Evolutionary conservation across 1,284 basidiomycete species (phyloP), one percentile per base, ranked within the genome.

Genomic region (Anthracocystis panici-leucophaei): DNA sequence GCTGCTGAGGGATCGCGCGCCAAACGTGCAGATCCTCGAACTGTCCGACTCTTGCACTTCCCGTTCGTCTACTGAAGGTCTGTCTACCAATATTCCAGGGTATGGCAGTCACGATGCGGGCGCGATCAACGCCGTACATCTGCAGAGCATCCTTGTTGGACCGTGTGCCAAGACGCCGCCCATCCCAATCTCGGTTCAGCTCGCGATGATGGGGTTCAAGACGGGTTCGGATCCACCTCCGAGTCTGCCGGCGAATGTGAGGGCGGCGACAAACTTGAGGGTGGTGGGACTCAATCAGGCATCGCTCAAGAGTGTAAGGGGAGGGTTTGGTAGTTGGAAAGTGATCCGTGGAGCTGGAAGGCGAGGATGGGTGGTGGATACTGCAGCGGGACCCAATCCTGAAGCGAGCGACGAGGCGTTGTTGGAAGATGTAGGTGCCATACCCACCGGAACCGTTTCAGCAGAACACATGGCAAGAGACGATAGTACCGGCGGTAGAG

Each of bases 341-440:
- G 92, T 93, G 65, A 89, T 98, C 41, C 89, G 90, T 76, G 95
- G 93, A 80, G 95, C 97, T 82, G 96, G 96, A 3, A 91, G 94
- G 0, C 87, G 96, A 45, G 95, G 94, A 2, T 99, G 96, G 95
- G 97, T 95, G 80, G 93, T 96, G 60, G 93, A 97, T 84, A 89
- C 91, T 0, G 92, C 92, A 16, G 91, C 91, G 55, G 93, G 92
- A 2, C 96, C 94, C 91, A 87, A 92, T 46, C 82, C 80, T 2
- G 75, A 84, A 16, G 80, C 77, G 40, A 70, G 68, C 35, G 77
- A 81, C 54, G 75, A 71, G 42, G 68, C 46, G 8, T 48, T 66
- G 45, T 23, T 73, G 27, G 72, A 70, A 45, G 64, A 68, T 16
- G 25, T 44, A 14, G 55, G 27, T 6, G 55, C 29, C 1, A 29